A percentile compares a stretch with the other conserved stretches of the same genome.
Conservation (phyloP, 2,329 filamentous ascomycete genomes). For the Shiraia bambusicola region DNA sequence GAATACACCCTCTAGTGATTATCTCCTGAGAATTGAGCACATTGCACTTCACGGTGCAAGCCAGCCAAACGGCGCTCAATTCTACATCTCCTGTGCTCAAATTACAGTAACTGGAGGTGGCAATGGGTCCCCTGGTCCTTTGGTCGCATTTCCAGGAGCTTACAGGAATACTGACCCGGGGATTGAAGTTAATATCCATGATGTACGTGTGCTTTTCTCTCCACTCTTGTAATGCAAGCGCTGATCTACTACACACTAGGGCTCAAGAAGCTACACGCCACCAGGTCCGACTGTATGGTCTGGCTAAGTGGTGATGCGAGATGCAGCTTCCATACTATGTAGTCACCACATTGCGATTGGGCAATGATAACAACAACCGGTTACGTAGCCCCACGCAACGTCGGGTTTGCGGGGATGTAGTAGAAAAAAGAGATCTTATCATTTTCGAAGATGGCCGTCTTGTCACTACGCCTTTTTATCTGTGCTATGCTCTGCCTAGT, state of each 20-base stretch:
- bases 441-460: too few relatives aligned
- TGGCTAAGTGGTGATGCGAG: conserved; percentile 13
- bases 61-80: conserved; percentile 41
- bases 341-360: too few relatives aligned
- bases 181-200: conserved; percentile 38
- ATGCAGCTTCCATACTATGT: too few relatives aligned
- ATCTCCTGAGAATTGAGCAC: conserved; percentile 51
- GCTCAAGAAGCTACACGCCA: conserved; percentile 22
- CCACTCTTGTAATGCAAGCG: neutral
- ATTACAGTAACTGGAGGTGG: conserved; percentile 46
- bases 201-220: conserved; percentile 4
- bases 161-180: conserved; percentile 40
- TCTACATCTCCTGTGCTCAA: conserved; percentile 52
- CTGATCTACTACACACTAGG: neutral
- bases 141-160: conserved; percentile 47
- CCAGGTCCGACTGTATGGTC: conserved; percentile 36
- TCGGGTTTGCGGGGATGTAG: too few relatives aligned
- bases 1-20: conserved; percentile 46
- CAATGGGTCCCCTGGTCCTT: conserved; percentile 38
- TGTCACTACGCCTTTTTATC: too few relatives aligned
- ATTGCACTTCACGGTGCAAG: conserved; percentile 48
- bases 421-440: too few relatives aligned
- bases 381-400: too few relatives aligned
- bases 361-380: too few relatives aligned
- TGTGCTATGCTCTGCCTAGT: too few relatives aligned